Conservation (phyloP, 2,329 filamentous ascomycete genomes). For the Claviceps pusilla region DNA sequence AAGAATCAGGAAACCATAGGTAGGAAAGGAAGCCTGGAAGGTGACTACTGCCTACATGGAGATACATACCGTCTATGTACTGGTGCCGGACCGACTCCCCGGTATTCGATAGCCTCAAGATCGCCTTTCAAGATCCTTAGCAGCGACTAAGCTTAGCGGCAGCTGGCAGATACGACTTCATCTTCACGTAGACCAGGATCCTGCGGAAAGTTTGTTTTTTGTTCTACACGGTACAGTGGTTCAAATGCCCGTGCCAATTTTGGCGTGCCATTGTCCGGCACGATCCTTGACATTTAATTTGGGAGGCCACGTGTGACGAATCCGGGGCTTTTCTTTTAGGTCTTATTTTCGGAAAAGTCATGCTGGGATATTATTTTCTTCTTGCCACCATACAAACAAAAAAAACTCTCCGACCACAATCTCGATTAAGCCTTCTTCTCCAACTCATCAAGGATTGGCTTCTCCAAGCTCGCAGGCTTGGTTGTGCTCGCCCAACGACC, state of each 20-base stretch:
- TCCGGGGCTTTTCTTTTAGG: too few relatives aligned
- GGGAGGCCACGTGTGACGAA: background rate
- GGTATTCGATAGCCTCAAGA: too few relatives aligned
- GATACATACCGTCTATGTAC: too few relatives aligned
- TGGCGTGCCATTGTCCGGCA: background rate
- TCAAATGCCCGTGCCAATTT: background rate
- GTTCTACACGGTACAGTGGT: background rate
- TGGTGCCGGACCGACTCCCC: too few relatives aligned
- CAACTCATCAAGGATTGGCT: constrained; percentile 60
- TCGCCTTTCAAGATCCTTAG: too few relatives aligned
- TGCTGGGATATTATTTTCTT: background rate
- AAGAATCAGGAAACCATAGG: too few relatives aligned
- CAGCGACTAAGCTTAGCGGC: background rate
- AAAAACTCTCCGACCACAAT: background rate
- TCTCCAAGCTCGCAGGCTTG: constrained; percentile 70
- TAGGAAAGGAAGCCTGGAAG: too few relatives aligned
- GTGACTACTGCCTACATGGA: too few relatives aligned
- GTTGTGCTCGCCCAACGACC: constrained; percentile 75
- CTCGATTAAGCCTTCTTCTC: constrained; percentile 26
- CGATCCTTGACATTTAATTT: background rate
- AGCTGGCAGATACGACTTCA: background rate
- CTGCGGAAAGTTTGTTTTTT: background rate
- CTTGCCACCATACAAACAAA: background rate
- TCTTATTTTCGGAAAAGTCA: background rate
- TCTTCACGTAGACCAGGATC: background rate